phyloP scores from a whole-genome alignment of 2,329 filamentous ascomycete genomes.

The Blastomyces parvus region DNA sequence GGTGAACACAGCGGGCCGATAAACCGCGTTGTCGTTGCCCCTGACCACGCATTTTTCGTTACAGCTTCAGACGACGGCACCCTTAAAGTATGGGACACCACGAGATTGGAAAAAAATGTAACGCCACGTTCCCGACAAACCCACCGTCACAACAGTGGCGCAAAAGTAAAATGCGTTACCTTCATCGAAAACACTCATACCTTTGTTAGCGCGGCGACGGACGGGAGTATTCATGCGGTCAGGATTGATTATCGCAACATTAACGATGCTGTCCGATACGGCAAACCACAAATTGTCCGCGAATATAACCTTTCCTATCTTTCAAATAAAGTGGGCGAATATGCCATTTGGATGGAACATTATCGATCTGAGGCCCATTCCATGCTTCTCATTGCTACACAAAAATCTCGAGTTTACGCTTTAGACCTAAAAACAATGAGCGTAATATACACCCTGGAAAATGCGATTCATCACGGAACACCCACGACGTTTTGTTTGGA shows the following conservation, averaged over 20 bases:
- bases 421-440: slow-evolving; percentile 83
- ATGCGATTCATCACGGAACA: slow-evolving; percentile 82
- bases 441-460: slow-evolving; percentile 68
- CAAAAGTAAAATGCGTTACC: slow-evolving; percentile 69
- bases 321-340: slow-evolving; percentile 47
- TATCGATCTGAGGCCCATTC: slow-evolving; percentile 74
- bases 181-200: slow-evolving; percentile 93
- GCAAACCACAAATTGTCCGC: slow-evolving; percentile 64
- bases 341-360: slow-evolving; percentile 85
- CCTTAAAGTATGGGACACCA: slow-evolving; percentile 89
- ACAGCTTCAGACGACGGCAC: slow-evolving; percentile 86
- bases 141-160: slow-evolving; percentile 61
- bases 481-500: slow-evolving; percentile 89
- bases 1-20: slow-evolving; percentile 77
- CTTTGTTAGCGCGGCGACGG: slow-evolving; percentile 80
- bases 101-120: slow-evolving; percentile 80
- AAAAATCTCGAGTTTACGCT: slow-evolving; percentile 69
- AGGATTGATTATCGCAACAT: slow-evolving; percentile 60
- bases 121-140: slow-evolving; percentile 79
- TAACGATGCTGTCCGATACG: slow-evolving; percentile 59
- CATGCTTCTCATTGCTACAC: slow-evolving; percentile 78
- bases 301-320: slow-evolving; percentile 59
- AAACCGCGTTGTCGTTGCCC: slow-evolving; percentile 70
- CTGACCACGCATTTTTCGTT: slow-evolving; percentile 89
- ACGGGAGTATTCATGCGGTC: slow-evolving; percentile 83